Conservation (phyloP, 2,329 filamentous ascomycete genomes). For the Hypoxylon sp. region DNA sequence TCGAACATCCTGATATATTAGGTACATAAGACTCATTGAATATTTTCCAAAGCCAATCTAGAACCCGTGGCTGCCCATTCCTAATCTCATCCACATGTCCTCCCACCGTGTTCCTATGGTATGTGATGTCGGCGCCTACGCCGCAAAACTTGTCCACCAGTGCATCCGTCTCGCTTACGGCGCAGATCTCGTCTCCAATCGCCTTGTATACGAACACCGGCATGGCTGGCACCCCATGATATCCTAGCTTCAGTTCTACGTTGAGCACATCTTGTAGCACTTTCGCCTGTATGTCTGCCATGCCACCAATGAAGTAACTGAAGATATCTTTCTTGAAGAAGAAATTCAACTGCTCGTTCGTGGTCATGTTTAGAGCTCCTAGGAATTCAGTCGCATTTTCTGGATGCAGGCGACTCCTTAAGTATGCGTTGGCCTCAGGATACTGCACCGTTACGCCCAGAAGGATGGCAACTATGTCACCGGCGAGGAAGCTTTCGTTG, state of each 20-base stretch:
- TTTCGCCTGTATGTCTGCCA: slow-evolving; percentile 16
- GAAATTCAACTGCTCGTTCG: slow-evolving; percentile 30
- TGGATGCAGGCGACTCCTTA: slow-evolving; percentile 48
- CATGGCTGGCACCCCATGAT: slow-evolving; percentile 59
- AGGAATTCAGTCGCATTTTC: slow-evolving; percentile 54
- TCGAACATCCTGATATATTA: slow-evolving; percentile 10
- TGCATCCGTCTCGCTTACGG: slow-evolving; percentile 58
- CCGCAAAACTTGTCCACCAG: slow-evolving; percentile 59
- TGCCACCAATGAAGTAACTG: slow-evolving; percentile 48
- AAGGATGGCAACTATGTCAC: slow-evolving; percentile 52
- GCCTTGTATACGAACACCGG: slow-evolving; percentile 64
- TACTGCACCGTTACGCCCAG: slow-evolving; percentile 52
- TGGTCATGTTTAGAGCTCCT: slow-evolving; percentile 14
- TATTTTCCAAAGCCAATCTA: slow-evolving; percentile 33
- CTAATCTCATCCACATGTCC: slow-evolving; percentile 56
- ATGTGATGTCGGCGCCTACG: slow-evolving; percentile 57
- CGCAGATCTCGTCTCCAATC: slow-evolving; percentile 59
- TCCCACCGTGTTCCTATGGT: slow-evolving; percentile 60
- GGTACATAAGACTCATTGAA: slow-evolving; percentile 33
- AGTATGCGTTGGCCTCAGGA: slow-evolving; percentile 48
- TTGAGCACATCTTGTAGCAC: slow-evolving; percentile 13
- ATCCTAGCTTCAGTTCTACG: slow-evolving; percentile 35
- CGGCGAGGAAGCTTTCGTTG: slow-evolving; percentile 52
- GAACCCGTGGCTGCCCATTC: slow-evolving; percentile 41
- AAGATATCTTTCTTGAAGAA: slow-evolving; percentile 51